Evolutionary conservation across 225 moss, liverwort and hornwort genomes (phyloP), one percentile per base, ranked within the genome.

Genomic region (Anthoceros angustus): DNA sequence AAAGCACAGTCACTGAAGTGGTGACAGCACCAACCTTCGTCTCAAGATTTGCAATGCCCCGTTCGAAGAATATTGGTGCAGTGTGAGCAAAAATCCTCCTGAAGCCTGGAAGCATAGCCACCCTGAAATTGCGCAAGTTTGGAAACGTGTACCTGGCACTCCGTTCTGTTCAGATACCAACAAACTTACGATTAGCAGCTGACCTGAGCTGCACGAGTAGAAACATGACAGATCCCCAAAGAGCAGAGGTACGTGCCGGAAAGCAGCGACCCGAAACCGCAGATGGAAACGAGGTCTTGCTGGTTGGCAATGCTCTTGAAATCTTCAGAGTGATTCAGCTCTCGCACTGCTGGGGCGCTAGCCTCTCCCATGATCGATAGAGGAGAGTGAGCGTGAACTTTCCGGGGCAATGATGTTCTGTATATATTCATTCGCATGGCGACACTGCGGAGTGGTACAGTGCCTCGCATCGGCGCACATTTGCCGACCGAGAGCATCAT

Each of bases 221-320:
- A 25, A 61, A 62, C 32, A 39, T 8, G 39, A 63, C 18, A 23
- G 25, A 9, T 21, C 39, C 25, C 12, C 21, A 64, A 64, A 64
- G 26, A 10, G 12, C 3, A 45, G 32, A 5, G n/a, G 32, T 23
- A 68, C 50, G 48, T 20, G 88, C 95, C 91, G 78, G 95, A 88
- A 70, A 95, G 95, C 2, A 95, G 79, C 25, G 95, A 95, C 25
- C 95, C 95, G 66, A 91, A 95, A 41, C 95, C 95, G 66, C 88
- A 91, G 55, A 95, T 88, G 16, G 95, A 88, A 40, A 95, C 80
- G 12, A 83, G 71, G 21, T 84, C 88, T 43, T 78, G 62, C 42
- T 71, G 71, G 66, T 74, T 80, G 10, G 74, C 77, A 26, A 95
- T 26, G 40, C 62, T 77, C 12, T 67, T 68, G 66, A 95, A 91